Evolutionary conservation across 2,329 filamentous ascomycete species (phyloP).

Genomic region (Penicillium sumatraense): DNA sequence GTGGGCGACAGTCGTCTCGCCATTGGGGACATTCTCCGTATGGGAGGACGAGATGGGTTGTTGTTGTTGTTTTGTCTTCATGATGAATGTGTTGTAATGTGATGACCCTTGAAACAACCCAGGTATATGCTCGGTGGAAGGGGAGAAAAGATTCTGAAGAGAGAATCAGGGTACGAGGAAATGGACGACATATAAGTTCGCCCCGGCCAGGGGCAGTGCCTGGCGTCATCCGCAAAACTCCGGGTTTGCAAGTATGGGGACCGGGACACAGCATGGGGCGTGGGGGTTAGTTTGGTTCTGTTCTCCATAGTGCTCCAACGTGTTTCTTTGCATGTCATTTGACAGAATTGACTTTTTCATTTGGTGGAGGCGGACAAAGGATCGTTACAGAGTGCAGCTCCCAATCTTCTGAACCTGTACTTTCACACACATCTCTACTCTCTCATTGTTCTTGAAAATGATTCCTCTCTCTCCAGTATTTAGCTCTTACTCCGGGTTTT

Average conservation of each 20-base stretch:
- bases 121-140: background rate
- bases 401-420: background rate
- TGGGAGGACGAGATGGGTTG: conserved; percentile 31
- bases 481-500: background rate
- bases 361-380: background rate
- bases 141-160: background rate
- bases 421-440: background rate
- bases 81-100: conserved; percentile 8
- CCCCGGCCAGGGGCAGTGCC: conserved; percentile 1
- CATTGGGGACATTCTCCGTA: conserved; percentile 24
- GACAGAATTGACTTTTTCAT: conserved; percentile 4
- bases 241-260: conserved; percentile 23
- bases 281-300: conserved; percentile 11
- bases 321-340: conserved; percentile 1
- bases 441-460: background rate
- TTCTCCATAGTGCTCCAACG: conserved; percentile 10
- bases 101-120: background rate
- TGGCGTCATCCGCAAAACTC: conserved; percentile 25
- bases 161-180: background rate
- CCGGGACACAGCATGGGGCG: conserved; percentile 18
- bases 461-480: background rate
- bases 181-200: conserved; percentile 9
- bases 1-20: conserved; percentile 8
- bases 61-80: conserved; percentile 28
- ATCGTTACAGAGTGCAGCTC: background rate